Percentiles rank a stretch among this genome's conserved stretches.
Evolutionary conservation across 2,329 filamentous ascomycete genomes (phyloP).

Genomic region (Hymenoscyphus scutula): DNA sequence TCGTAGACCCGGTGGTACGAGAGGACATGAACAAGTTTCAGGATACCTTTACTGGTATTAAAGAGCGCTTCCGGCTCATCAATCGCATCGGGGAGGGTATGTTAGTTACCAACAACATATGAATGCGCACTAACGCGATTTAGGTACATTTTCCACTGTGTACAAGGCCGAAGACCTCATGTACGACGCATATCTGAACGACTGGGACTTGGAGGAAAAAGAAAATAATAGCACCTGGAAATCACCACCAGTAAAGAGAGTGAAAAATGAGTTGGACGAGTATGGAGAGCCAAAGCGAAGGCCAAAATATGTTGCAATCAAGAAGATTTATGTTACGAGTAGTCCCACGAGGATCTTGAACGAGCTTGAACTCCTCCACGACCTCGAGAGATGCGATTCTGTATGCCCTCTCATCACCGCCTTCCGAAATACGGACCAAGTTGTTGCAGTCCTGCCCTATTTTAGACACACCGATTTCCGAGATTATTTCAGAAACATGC

Average conservation of each 20-base stretch:
- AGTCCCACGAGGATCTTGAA: conserved; percentile 92
- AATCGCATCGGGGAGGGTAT: conserved; percentile 95
- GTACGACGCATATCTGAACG: conserved; percentile 79
- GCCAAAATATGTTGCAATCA: conserved; percentile 87
- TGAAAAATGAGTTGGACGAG: conserved; percentile 37
- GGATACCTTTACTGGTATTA: conserved; percentile 78
- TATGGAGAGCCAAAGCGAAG: conserved; percentile 43
- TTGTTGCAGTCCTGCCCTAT: conserved; percentile 91
- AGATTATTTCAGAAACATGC: conserved; percentile 89
- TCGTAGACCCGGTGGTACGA: conserved; percentile 65
- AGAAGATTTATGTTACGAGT: conserved; percentile 99
- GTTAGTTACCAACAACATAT: conserved; percentile 16
- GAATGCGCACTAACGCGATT: conserved; percentile 19
- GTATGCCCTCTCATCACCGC: conserved; percentile 96
- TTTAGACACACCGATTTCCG: conserved; percentile 95
- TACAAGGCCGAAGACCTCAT: conserved; percentile 96
- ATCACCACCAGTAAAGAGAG: conserved; percentile 62
- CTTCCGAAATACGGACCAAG: conserved; percentile 92
- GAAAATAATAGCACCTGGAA: conserved; percentile 62
- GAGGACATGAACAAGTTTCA: conserved; percentile 88
- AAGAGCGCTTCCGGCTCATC: conserved; percentile 80
- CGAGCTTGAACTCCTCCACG: conserved; percentile 89
- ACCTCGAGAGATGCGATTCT: conserved; percentile 76
- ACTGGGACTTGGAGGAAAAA: conserved; percentile 74
- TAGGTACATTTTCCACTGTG: conserved; percentile 96